phyloP scores from a whole-genome alignment of 441 rosid genomes.

The Cnidoscolus chayamansa region DNA sequence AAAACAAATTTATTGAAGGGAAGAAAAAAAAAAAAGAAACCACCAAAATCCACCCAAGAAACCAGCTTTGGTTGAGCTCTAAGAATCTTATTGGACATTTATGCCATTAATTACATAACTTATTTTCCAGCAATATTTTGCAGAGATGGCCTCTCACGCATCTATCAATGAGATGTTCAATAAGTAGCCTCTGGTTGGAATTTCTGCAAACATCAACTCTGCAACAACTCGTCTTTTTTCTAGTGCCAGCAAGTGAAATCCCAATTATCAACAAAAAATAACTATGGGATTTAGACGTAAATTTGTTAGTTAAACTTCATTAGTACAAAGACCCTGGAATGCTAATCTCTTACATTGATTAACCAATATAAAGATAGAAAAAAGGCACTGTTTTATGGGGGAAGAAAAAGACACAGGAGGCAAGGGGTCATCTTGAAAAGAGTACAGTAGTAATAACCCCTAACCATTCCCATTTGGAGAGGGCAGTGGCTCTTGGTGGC shows the following conservation, averaged over 20 bases:
- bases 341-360: not conserved
- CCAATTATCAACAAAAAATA: not conserved
- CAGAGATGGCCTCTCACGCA: not conserved
- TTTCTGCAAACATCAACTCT: conserved; percentile 5
- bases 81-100: not conserved
- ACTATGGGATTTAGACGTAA: no score
- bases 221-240: not conserved
- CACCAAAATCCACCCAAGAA: not conserved
- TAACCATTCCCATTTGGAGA: no score
- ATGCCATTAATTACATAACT: not conserved
- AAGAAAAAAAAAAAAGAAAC: not conserved
- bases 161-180: not conserved
- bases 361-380: not conserved
- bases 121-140: conserved; percentile 6
- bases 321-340: no score
- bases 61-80: not conserved
- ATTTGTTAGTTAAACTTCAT: no score
- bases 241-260: not conserved
- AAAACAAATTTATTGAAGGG: not conserved
- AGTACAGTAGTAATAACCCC: not conserved
- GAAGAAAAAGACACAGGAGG: conserved; percentile 2
- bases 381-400: not conserved
- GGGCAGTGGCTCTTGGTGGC: not conserved
- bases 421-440: not conserved
- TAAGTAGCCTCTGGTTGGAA: not conserved